Conservation (phyloP, 495 filamentous ascomycete species). For the Annulohypoxylon bovei region DNA sequence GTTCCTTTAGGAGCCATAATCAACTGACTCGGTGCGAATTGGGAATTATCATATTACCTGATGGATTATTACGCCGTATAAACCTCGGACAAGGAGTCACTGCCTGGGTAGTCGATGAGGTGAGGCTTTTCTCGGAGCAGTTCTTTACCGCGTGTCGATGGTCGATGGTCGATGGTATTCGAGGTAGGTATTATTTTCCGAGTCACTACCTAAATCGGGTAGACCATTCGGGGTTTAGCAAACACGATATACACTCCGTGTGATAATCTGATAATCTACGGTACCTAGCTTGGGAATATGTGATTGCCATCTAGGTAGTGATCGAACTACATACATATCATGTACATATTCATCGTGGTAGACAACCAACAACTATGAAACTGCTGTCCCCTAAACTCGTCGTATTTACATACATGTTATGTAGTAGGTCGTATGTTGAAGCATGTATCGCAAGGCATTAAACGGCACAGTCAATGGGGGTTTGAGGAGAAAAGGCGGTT, state of each 20-base stretch:
- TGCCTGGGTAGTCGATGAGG: constrained; percentile 4
- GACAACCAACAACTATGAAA: not conserved
- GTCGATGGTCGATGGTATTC: no score
- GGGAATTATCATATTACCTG: not conserved
- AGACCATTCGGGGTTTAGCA: constrained; percentile 4
- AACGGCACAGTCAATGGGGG: not conserved
- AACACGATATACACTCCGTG: not conserved
- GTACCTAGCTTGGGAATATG: not conserved
- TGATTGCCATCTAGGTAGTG: not conserved
- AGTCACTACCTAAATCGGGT: constrained; percentile 4
- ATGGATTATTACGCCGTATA: not conserved
- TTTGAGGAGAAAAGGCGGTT: not conserved
- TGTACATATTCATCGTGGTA: not conserved
- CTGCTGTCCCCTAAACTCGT: not conserved
- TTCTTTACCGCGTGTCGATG: constrained; percentile 18
- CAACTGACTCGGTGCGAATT: not conserved
- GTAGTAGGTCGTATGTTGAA: no score
- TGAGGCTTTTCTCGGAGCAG: constrained; percentile 23
- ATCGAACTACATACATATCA: not conserved
- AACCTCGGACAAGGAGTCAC: constrained; percentile 14
- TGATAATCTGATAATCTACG: not conserved
- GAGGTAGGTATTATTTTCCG: constrained; percentile 27
- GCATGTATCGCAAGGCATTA: not conserved
- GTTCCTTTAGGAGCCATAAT: not conserved
- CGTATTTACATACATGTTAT: no score